Conservation (phyloP, 2,329 filamentous ascomycete genomes). For the Alternaria sp. region DNA sequence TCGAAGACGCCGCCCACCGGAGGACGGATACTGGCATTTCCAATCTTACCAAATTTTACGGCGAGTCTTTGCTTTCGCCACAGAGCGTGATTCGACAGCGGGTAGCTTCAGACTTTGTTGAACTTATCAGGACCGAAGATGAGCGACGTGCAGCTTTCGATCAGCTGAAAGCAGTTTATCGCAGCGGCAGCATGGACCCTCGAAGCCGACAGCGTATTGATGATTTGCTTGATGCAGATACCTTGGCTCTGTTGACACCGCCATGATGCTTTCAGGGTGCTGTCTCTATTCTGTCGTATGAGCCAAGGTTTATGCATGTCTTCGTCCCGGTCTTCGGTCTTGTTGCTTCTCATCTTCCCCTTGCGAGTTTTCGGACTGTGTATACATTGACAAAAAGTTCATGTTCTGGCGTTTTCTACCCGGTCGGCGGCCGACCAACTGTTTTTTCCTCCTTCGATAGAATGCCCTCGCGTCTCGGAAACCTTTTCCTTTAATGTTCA, state of each 20-base stretch:
- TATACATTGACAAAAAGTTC: conserved; percentile 41
- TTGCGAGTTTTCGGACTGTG: conserved; percentile 23
- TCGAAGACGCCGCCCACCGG: conserved; percentile 65
- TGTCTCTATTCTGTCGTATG: neutral
- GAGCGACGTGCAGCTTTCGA: conserved; percentile 55
- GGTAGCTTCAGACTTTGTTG: conserved; percentile 62
- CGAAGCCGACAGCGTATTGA: conserved; percentile 64
- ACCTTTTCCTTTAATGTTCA: conserved; percentile 28
- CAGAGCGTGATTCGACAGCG: conserved; percentile 58
- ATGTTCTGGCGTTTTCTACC: conserved; percentile 38
- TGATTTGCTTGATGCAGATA: conserved; percentile 57
- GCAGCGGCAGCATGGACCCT: conserved; percentile 60
- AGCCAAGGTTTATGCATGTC: neutral
- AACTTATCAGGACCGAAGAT: conserved; percentile 59
- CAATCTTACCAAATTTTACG: conserved; percentile 71
- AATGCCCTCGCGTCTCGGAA: conserved; percentile 15
- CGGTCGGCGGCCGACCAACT: conserved; percentile 29
- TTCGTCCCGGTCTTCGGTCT: conserved; percentile 10
- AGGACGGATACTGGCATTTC: conserved; percentile 63
- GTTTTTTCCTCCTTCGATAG: conserved; percentile 20
- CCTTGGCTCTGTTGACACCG: conserved; percentile 60
- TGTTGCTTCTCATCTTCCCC: conserved; percentile 29
- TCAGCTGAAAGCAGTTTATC: conserved; percentile 60
- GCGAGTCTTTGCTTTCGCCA: conserved; percentile 59
- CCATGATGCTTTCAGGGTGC: conserved; percentile 20